Percentiles rank a stretch among this genome's conserved stretches.
These are phyloP conservation scores for Wickerhamiella spandovensis DNA, from an alignment of 805 yeast species.

Conservation along the genomic window DNA sequence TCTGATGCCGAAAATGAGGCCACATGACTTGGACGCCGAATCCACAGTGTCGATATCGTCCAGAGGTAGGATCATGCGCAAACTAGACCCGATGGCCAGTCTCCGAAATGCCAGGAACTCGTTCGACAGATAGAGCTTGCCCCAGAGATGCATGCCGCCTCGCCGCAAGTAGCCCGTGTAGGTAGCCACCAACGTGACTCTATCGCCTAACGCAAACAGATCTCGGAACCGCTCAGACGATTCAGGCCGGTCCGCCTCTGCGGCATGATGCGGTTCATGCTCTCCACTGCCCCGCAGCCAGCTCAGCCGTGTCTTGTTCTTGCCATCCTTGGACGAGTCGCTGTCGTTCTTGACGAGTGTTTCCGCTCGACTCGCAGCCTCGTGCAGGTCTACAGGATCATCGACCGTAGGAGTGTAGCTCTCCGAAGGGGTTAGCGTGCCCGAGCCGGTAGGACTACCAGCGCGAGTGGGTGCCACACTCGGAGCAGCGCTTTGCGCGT, in stretches of 20 bases:
- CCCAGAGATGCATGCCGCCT: slow-evolving; percentile 24
- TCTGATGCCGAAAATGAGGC: slow-evolving; percentile 52
- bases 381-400: neutral
- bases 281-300: neutral
- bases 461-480: neutral
- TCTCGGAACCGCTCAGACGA: slow-evolving; percentile 47
- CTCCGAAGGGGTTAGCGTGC: neutral
- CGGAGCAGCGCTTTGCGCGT: neutral
- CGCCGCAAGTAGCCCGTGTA: slow-evolving; percentile 27
- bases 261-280: neutral
- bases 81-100: slow-evolving; percentile 56
- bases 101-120: slow-evolving; percentile 68
- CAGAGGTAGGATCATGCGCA: slow-evolving; percentile 70
- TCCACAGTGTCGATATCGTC: slow-evolving; percentile 33
- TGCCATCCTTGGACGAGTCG: neutral
- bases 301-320: neutral
- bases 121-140: slow-evolving; percentile 63
- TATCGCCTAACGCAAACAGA: slow-evolving; percentile 49
- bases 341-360: neutral
- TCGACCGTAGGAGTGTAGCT: neutral
- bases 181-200: slow-evolving; percentile 44
- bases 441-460: neutral
- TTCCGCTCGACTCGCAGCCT: neutral
- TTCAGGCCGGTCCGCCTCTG: slow-evolving; percentile 20
- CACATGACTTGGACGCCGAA: slow-evolving; percentile 25